Base-by-base conservation (phyloP, 345 rosid genomes). In the Acer campestre region DNA sequence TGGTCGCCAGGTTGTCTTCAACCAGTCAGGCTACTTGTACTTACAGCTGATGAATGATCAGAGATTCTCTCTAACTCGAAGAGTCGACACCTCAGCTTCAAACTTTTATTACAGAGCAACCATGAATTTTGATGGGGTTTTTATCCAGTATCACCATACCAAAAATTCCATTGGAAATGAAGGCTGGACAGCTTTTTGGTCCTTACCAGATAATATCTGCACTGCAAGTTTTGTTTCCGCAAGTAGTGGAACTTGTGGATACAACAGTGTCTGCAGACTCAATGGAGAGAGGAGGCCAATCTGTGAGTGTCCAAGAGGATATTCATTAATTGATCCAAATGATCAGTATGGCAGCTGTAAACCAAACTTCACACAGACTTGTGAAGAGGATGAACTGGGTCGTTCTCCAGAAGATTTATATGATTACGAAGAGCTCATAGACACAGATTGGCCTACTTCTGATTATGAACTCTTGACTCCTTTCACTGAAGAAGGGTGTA, bases 371-470 rank as follows among this genome's bases (percentile, higher is more conserved):
- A 49, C 31, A 6, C 71, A n/a, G 53, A 75, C 63, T 62, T 75
- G 78, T 51, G 64, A 35, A 6, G 68, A n/a, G 6, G 75, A 73
- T 38, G 75, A 12, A 61, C 62, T 9, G 22, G 66, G 44, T 20
- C 63, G 63, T 46, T 62, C 31, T 2, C 67, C 58, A 2, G 63
- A 68, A 68, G 72, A 81, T 22, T 22, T 77, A 4, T 81, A 81
- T 23, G 78, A 77, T 13, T 14, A 73, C 7, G 23, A 42, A 40
- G 70, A n/a, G 46, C 44, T 63, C 22, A 14, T 1, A 2, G 17
- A 48, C 27, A 75, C 83, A 1, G 73, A 82, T 75, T 85, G 84
- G 84, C 88, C 88, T 4, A 18, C 38, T 0, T 56, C 80, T 12
- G 88, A 85, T 55, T 85, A 80, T 68, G 78, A 80, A 31, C 77